Conservation (phyloP, 2,329 filamentous ascomycete species). For the Penicillium sp. region DNA sequence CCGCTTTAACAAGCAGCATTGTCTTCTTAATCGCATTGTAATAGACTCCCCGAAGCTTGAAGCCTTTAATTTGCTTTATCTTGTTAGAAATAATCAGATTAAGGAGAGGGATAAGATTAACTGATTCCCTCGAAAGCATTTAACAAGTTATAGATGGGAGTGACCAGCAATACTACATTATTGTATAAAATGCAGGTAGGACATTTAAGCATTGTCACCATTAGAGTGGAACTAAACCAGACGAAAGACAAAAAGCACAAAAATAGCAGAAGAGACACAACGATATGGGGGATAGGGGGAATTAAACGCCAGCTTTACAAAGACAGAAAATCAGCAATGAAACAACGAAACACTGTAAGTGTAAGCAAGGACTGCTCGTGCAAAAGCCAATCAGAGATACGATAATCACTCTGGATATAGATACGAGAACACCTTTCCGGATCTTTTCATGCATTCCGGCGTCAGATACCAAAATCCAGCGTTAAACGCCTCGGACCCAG, state of each 20-base stretch:
- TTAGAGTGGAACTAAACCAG: background rate
- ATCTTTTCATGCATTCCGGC: background rate
- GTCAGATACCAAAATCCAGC: background rate
- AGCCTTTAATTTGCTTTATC: no score
- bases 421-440: background rate
- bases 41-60: no score
- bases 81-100: no score
- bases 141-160: no score
- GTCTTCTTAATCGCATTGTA: no score
- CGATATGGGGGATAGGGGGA: constrained; percentile 1
- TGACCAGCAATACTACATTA: no score
- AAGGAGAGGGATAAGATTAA: no score
- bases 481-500: background rate
- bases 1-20: no score
- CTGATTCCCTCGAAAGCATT: no score
- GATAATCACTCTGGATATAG: background rate
- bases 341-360: background rate
- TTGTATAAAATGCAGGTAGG: background rate
- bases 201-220: background rate
- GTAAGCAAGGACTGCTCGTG: background rate
- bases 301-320: constrained; percentile 3
- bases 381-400: background rate
- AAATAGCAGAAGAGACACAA: background rate
- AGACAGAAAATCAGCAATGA: background rate
- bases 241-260: background rate